A percentile compares a stretch with the other conserved stretches of the same genome.
Conservation (phyloP, 108 stramenopile species). For the Fistulifera solaris region DNA sequence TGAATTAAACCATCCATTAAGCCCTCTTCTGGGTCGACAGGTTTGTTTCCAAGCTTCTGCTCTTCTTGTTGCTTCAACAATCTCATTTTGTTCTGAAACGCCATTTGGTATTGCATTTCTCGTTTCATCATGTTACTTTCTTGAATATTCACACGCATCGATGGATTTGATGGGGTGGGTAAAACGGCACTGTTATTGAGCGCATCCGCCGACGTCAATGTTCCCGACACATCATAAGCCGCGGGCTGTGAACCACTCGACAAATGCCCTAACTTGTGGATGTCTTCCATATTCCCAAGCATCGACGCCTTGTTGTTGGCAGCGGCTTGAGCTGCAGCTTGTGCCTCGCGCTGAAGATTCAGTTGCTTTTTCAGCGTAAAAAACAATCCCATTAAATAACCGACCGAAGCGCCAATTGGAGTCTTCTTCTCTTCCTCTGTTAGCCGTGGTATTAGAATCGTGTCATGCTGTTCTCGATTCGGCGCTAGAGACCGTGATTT, state of each 20-base stretch:
- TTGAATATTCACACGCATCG: conserved; percentile 43
- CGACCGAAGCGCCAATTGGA: conserved; percentile 68
- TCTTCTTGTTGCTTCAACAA: conserved; percentile 71
- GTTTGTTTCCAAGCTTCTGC: conserved; percentile 41
- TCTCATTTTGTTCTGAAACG: conserved; percentile 76
- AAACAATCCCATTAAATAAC: conserved; percentile 77
- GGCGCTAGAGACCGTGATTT: neutral
- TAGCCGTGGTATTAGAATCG: conserved; percentile 51
- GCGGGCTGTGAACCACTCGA: neutral
- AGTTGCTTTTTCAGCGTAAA: conserved; percentile 69
- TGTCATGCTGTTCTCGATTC: conserved; percentile 7
- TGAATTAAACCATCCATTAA: neutral
- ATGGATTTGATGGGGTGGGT: conserved; percentile 1
- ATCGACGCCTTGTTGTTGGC: neutral
- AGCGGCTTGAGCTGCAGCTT: conserved; percentile 12
- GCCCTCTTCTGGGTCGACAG: neutral
- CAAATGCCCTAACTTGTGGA: neutral
- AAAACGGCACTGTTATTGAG: neutral
- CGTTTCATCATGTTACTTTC: conserved; percentile 74
- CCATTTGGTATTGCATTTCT: conserved; percentile 76
- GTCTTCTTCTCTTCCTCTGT: conserved; percentile 59
- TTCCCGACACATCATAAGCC: neutral
- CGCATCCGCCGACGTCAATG: neutral
- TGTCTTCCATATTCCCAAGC: neutral
- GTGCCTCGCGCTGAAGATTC: conserved; percentile 35